phyloP scores from a whole-genome alignment of 306 rosid species.

The Sechiopsis laciniata region DNA sequence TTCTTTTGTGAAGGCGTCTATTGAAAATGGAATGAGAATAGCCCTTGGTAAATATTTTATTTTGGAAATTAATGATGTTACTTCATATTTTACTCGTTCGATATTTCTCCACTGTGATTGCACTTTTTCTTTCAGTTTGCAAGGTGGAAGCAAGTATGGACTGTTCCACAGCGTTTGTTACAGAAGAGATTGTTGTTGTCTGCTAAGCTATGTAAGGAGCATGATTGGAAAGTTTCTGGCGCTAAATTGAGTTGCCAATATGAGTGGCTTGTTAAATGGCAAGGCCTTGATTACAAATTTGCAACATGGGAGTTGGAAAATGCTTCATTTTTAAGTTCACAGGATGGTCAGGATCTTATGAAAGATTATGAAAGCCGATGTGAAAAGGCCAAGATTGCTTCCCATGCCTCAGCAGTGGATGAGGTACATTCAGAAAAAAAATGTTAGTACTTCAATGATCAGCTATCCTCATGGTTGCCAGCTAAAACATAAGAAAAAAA shows the following conservation, averaged over 20 bases:
- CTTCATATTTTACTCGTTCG: slow-evolving; percentile 1
- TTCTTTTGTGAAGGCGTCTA: not conserved
- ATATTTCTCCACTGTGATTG: not conserved
- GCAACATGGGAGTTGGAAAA: slow-evolving; percentile 68
- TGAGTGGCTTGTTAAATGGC: slow-evolving; percentile 79
- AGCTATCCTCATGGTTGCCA: slow-evolving; percentile 19
- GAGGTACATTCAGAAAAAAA: slow-evolving; percentile 28
- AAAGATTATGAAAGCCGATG: slow-evolving; percentile 43
- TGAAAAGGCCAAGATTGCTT: slow-evolving; percentile 32
- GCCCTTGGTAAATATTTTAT: not conserved
- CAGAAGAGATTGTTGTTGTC: slow-evolving; percentile 39
- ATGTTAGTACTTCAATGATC: slow-evolving; percentile 6
- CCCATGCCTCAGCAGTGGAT: slow-evolving; percentile 29
- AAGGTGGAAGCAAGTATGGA: slow-evolving; percentile 51
- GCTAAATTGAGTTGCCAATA: slow-evolving; percentile 28
- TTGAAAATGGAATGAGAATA: not conserved
- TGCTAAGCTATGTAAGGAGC: slow-evolving; percentile 29
- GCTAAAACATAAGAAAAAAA: not conserved
- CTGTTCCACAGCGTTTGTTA: slow-evolving; percentile 56
- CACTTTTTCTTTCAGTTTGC: slow-evolving; percentile 30
- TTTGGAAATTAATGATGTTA: not conserved
- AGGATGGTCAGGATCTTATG: slow-evolving; percentile 42
- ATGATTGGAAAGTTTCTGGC: slow-evolving; percentile 27
- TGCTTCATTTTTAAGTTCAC: slow-evolving; percentile 39
- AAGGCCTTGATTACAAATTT: slow-evolving; percentile 51